Evolutionary conservation across 352 stramenopile genomes (phyloP).

Genomic region (Pythium apleroticum): DNA sequence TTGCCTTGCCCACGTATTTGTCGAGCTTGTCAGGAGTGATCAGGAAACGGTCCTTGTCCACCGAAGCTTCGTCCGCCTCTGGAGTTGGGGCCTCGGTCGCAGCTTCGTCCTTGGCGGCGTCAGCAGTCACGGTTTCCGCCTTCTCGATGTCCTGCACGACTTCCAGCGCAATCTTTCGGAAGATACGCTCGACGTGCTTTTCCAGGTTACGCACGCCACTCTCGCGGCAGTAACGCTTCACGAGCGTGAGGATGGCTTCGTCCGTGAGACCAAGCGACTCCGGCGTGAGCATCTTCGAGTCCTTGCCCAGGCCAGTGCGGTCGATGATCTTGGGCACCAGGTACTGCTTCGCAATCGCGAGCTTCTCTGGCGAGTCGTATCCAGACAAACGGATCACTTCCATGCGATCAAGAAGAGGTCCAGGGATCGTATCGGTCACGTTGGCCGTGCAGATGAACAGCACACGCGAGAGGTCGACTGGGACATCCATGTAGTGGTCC

Average conservation of each 20-base stretch:
- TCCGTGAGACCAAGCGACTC: constrained; percentile 90
- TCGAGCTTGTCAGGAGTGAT: constrained; percentile 95
- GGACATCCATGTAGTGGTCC: constrained; percentile 99
- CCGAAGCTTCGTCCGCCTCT: constrained; percentile 5
- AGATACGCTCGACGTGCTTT: constrained; percentile 99
- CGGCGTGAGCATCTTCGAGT: constrained; percentile 56
- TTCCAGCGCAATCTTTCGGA: constrained; percentile 96
- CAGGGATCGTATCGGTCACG: constrained; percentile 96
- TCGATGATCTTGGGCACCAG: constrained; percentile 96
- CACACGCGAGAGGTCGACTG: constrained; percentile 96
- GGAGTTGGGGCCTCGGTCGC: constrained; percentile 19
- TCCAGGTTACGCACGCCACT: constrained; percentile 97
- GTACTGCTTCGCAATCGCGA: constrained; percentile 98
- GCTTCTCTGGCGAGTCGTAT: constrained; percentile 96
- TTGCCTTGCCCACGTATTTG: constrained; percentile 98
- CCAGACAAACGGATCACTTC: constrained; percentile 97
- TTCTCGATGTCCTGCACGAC: constrained; percentile 90
- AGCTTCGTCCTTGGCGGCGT: constrained; percentile 3
- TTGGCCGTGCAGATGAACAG: constrained; percentile 98
- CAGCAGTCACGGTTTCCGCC: constrained; percentile 33
- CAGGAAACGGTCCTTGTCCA: constrained; percentile 67
- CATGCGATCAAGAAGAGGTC: constrained; percentile 98
- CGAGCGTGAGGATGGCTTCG: constrained; percentile 89
- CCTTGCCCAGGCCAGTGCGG: constrained; percentile 85
- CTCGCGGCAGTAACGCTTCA: constrained; percentile 96